Base-by-base conservation (phyloP, 2,329 filamentous ascomycete genomes). In the Nemania serpens region DNA sequence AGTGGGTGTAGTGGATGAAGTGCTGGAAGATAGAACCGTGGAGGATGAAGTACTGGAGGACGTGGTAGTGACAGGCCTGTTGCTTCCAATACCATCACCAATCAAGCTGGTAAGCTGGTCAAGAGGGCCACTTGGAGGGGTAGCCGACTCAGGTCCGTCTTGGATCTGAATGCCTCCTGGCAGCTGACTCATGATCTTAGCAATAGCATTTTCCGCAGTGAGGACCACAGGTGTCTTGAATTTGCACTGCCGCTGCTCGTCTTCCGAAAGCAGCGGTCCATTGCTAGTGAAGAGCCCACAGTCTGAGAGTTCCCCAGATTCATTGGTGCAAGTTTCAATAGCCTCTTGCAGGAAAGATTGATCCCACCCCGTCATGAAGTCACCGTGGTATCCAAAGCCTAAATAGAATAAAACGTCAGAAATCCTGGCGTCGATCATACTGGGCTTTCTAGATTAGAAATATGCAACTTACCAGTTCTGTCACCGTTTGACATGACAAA, bases 401-500 rank as follows among this genome's bases (percentile, higher is more conserved):
- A 4, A 29, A 29, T n/a, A n/a, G n/a, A n/a, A n/a, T n/a, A 29
- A 29, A 29, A 29, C 7, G 25, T 29, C 7, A 29, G 25, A 29
- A 29, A 13, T 2, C 37, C 9, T 22, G 1, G 13, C 18, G 25
- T 34, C 36, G 53, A 9, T 36, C 13, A 43, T 1, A 5, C 10
- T 17, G 7, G 53, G 39, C 13, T 29, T 12, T 13, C 20, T 6
- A 2, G 41, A 48, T 18, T 22, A 2, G 15, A 11, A 13, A 18
- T n/a, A 15, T 3, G 33, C 25, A 20, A 73, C 81, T 70, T 79
- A 85, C 89, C 89, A 68, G 88, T 88, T 25, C 85, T 81, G 70
- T 97, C 93, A 63, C 91, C 91, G 68, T 93, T 93, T 50, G 91
- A 80, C 52, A 96, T 77, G 51, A 93, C 81, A 70, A 96, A 97